Conservation (phyloP, 352 stramenopile genomes). For the Hyaloperonospora arabidopsidis region DNA sequence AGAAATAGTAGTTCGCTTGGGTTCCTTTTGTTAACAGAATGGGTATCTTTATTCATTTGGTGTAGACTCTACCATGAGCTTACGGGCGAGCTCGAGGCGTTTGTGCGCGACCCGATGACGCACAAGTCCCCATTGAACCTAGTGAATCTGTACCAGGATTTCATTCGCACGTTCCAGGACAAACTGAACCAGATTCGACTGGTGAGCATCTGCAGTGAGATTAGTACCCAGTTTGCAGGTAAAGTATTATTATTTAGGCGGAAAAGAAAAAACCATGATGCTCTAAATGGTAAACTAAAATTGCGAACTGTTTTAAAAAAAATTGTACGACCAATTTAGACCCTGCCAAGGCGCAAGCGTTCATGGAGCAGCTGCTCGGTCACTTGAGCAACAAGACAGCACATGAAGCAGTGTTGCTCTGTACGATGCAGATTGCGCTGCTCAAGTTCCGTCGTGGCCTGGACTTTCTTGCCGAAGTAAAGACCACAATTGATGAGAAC, state of each 20-base stretch:
- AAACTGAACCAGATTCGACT: conserved; percentile 95
- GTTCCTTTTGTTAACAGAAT: not conserved
- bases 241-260: not conserved
- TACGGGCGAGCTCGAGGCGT: conserved; percentile 87
- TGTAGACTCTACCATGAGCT: conserved; percentile 97
- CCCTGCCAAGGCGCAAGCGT: conserved; percentile 55
- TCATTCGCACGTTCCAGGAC: conserved; percentile 90
- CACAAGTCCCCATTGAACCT: conserved; percentile 55
- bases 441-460: conserved; percentile 59
- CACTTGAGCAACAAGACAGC: conserved; percentile 56
- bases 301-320: conserved; percentile 6
- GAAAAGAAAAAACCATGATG: conserved; percentile 12
- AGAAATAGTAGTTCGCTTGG: conserved; percentile 2
- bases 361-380: conserved; percentile 54
- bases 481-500: conserved; percentile 62
- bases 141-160: conserved; percentile 87
- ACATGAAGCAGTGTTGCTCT: conserved; percentile 63
- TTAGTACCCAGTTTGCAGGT: conserved; percentile 70
- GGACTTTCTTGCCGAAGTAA: conserved; percentile 51
- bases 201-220: conserved; percentile 87
- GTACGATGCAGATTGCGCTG: conserved; percentile 67
- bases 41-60: not conserved
- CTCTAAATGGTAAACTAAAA: conserved; percentile 6
- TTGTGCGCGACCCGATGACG: conserved; percentile 79
- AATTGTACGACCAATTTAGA: conserved; percentile 18